Evolutionary conservation across 2,329 filamentous ascomycete species (phyloP), one percentile per base, ranked within the genome.

Genomic region (Chaetomiaceae sp.): DNA sequence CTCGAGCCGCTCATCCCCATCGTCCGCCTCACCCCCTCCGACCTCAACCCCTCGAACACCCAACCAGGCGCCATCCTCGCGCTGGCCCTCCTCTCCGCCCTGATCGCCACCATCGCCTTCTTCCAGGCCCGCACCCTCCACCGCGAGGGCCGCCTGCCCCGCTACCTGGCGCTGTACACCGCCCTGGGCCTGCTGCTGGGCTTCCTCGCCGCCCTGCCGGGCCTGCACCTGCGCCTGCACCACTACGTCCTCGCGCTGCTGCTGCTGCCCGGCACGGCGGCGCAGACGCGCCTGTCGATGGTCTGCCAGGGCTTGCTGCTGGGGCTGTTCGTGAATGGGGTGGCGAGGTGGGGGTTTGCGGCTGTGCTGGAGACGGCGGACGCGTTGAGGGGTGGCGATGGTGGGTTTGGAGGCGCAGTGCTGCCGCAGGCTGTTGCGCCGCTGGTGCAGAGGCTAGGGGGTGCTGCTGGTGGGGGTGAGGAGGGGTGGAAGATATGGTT

Each of bases 321-420:
- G 7, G 86, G 86, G 1, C 69, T 89, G 0, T 88, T 88, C 60
- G 77, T 89, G 63, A 88, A 89, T 56, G 85, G 85, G n/a, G 74
- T 84, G 42, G 85, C 84, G 3, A 70, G 84, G 14, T 88, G 84
- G 85, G 85, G 84, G 1, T 89, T 88, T 59, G 84, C 80, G 46
- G 74, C 76, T 6, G 79, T 89, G 37, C 71, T 89, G 6, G 78
- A 89, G 60, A 88, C 84, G 0, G 78, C 81, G 0, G 72, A 65
- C 2, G 74, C 76, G 14, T 62, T 88, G n/a, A 69, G 74, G 26
- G 72, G 68, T 26, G 72, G 67, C 5, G 69, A 72, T 49, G 70
- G 64, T 1, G 60, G 65, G 10, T 53, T 66, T 11, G 38, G 18
- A 15, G 70, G 72, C 7, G 73, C 69, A 1, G 52, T 71, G 0